Base-by-base conservation (phyloP, 345 rosid species). In the Lepidium didymum region DNA sequence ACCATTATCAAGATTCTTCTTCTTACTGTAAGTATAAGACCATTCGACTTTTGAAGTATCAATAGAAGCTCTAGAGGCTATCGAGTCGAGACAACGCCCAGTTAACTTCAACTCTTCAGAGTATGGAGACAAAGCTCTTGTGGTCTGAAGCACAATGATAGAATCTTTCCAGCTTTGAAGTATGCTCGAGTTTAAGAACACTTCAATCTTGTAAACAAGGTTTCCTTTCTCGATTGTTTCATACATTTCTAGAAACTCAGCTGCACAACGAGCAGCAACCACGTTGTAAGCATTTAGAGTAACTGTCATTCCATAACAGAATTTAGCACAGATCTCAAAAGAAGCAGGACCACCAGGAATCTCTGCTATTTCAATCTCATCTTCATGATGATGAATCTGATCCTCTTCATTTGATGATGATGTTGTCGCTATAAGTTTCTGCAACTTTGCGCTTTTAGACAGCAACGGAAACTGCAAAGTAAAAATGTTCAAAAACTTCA, bases 251-350 rank as follows among this genome's bases (percentile, higher is more conserved):
- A 88, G 85, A 79, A 80, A 88, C 49, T 88, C 92, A 0, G 96
- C 93, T 0, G 92, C 98, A 74, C 98, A 93, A 7, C 92, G 84
- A 72, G 97, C 87, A 13, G 91, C 90, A 9, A 87, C 86, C 2
- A 88, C 92, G 70, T 93, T 88, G 83, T 88, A 93, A n/a, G 97
- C 88, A 34, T 90, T 90, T 56, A 93, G 87, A 9, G 97, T 90
- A 60, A 93, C 97, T 0, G 81, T 81, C 92, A 93, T 93, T 3
- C 98, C 97, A 41, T 93, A 93, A 75, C 97, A 93, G 80, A 93
- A 93, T 68, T 93, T 93, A 50, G 89, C 90, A 67, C 98, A 90
- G 44, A 86, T 86, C 76, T 93, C 98, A 64, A 93, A 90, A 7
- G 96, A 86, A 49, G 86, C 89, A 40, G 94, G 92, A 18, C 98